Evolutionary conservation across 2,329 filamentous ascomycete genomes (phyloP), one percentile per base, ranked within the genome.

Genomic region (Cladophialophora chaetospira): DNA sequence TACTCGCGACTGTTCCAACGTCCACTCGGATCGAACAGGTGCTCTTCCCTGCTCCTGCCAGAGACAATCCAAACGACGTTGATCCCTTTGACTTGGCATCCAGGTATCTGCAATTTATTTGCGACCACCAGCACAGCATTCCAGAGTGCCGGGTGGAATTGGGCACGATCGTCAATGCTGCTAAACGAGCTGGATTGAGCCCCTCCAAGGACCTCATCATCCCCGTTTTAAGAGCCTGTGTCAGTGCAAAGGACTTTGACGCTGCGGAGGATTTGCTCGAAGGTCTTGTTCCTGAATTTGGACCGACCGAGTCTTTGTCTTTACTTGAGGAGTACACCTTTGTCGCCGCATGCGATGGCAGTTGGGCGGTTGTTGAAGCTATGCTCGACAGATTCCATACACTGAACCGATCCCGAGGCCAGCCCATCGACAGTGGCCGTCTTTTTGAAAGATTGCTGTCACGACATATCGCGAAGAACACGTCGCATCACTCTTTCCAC

Each of bases 161-260:
- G 25, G 61, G 60, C 25, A 73, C 72, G 55, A 38, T 63, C 28
- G 28, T 58, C 25, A 17, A 19, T 17, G n/a, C 58, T 17, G 47
- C 60, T 15, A 53, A 25, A 47, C 42, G 45, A 5, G 10, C 25
- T 23, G 38, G 45, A 19, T 10, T 57, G 5, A 33, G 52, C 1
- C 66, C 69, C n/a, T 73, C 68, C 4, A 68, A 73, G 25, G 71
- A 71, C 40, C 65, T 77, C 17, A 72, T 75, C 61, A 72, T 73
- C 47, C 72, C 74, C 5, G 61, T 76, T 28, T 48, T 77, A 44
- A 71, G 71, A 28, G 75, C 72, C 54, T 57, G 76, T 33, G 71
- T 73, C 26, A 70, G 69, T 46, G 73, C 72, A 19, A 63, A 67
- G 29, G 55, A 68, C 6, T 67, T 70, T 49, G 70, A 72, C 45